Base-by-base conservation (phyloP, 192 early-diverging fungal species). In the Polychytrium aggregatum region DNA sequence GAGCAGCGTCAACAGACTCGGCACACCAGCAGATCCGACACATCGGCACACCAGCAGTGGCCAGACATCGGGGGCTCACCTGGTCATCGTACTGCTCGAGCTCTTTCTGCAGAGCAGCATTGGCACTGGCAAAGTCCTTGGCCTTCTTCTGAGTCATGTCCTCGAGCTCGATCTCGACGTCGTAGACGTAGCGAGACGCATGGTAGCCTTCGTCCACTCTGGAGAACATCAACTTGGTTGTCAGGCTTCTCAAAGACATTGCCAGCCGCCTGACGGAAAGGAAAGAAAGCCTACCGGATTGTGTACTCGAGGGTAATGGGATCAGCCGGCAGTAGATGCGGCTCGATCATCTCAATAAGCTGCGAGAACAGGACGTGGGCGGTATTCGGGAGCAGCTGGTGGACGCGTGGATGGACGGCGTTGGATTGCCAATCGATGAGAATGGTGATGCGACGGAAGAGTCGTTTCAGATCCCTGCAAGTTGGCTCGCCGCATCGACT, bases 261-360 rank as follows among this genome's bases (percentile, higher is more conserved):
- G 6, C 31, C 31, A 33, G 31, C 31, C 4, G 31, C 31, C 31
- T 8, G 6, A 33, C 4, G 14, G 13, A 18, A 8, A 41, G 20
- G 39, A 22, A 44, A 35, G 18, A 13, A 18, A 26, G 7, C 52
- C 39, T 80, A 86, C 62, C 79, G 70, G 56, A 98, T 79, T 20
- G 83, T 87, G 64, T 96, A 98, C 41, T 92, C 79, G 35, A 98
- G 77, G 10, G 84, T 65, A 37, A 96, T 82, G 9, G 95, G 95
- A 48, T 92, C 90, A 9, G 83, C 73, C 5, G 85, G 84, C 24
- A 70, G 53, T 30, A 96, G 53, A 55, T 88, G 86, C 17, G 57
- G 64, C 11, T 72, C 73, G 45, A 98, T 64, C 51, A 90, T 68
- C 40, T 92, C 86, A 14, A 88, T 82, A 18, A 96, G 66, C 31